A percentile compares a stretch with the other conserved stretches of the same genome.
Evolutionary conservation across 768 basidiomycete genomes (phyloP).

Genomic region (Collybia mongolica): DNA sequence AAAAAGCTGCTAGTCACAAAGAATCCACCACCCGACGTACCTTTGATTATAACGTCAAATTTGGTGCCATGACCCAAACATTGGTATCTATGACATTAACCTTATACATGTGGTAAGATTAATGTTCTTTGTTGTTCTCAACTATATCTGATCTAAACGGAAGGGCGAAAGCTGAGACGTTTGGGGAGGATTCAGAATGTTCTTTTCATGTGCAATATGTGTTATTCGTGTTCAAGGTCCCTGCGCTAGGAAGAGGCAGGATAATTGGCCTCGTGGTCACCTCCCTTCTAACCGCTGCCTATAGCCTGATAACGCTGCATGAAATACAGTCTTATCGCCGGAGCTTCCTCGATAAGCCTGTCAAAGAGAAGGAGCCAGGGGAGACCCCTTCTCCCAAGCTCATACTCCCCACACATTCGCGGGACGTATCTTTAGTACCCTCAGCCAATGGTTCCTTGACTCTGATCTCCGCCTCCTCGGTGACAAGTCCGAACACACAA

Average conservation of each 20-base stretch:
- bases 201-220: slow-evolving; percentile 29
- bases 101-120: slow-evolving; percentile 33
- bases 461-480: background rate
- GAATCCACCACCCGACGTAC: slow-evolving; percentile 3
- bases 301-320: slow-evolving; percentile 30
- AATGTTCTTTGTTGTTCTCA: background rate
- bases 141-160: background rate
- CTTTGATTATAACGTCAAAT: slow-evolving; percentile 32
- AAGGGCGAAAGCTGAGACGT: slow-evolving; percentile 28
- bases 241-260: slow-evolving; percentile 29
- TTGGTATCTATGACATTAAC: slow-evolving; percentile 37
- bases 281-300: slow-evolving; percentile 26
- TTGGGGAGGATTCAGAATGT: slow-evolving; percentile 26
- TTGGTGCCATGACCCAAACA: slow-evolving; percentile 37
- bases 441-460: background rate
- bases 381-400: background rate
- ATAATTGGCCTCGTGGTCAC: slow-evolving; percentile 29
- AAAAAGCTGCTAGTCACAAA: slow-evolving; percentile 24
- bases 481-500: background rate
- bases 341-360: slow-evolving; percentile 7
- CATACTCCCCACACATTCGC: background rate
- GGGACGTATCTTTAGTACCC: background rate
- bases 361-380: slow-evolving; percentile 2
- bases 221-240: slow-evolving; percentile 30
- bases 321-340: slow-evolving; percentile 30